Evolutionary conservation across 441 rosid species (phyloP).

Genomic region (Populus tomentosa): DNA sequence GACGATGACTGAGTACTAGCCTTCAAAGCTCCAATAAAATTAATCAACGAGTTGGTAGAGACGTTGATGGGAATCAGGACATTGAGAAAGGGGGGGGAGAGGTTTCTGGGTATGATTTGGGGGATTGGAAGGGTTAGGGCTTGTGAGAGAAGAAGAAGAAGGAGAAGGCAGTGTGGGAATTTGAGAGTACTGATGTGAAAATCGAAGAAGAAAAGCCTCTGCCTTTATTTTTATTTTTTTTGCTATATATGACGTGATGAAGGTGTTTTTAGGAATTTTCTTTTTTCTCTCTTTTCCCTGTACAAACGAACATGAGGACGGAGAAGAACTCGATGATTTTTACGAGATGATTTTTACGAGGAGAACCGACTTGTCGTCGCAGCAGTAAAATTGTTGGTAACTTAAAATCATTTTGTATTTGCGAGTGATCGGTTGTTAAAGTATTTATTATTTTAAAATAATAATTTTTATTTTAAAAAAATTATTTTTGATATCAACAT

Average conservation of each 20-base stretch:
- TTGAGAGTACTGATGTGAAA: background rate
- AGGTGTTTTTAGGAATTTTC: background rate
- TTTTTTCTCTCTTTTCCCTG: too few relatives aligned
- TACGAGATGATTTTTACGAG: background rate
- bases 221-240: too few relatives aligned
- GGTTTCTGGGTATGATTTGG: background rate
- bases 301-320: background rate
- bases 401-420: too few relatives aligned
- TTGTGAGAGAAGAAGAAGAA: background rate
- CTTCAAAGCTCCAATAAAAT: background rate
- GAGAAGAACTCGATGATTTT: background rate
- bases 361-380: background rate
- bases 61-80: constrained; percentile 1
- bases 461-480: too few relatives aligned
- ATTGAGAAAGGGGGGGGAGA: background rate
- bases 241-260: background rate
- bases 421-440: too few relatives aligned
- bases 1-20: background rate
- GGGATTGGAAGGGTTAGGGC: background rate
- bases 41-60: background rate
- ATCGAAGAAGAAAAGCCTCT: too few relatives aligned
- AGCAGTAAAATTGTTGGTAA: too few relatives aligned
- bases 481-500: fast-evolving
- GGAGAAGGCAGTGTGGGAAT: too few relatives aligned
- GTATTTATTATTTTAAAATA: too few relatives aligned